Evolutionary conservation across 768 basidiomycete genomes (phyloP), one percentile per base, ranked within the genome.

Genomic region (Harrya chromipes): DNA sequence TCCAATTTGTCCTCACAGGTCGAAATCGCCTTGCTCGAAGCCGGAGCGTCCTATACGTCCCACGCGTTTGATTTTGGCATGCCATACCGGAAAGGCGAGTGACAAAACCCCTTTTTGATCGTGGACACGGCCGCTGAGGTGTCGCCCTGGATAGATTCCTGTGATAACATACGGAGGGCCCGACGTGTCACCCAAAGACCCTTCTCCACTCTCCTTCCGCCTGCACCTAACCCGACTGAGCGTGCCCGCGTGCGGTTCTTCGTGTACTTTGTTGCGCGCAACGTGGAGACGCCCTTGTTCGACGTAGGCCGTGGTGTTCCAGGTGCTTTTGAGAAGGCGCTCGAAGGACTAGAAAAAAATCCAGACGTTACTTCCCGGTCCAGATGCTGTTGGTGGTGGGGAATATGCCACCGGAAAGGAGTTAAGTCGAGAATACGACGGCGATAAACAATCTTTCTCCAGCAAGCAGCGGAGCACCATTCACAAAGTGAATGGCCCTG

Each of bases 191-290:
- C 74, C 81, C 0, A 76, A 79, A 46, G 61, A 73, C 4, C 84
- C 85, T 0, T 82, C 82, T 4, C 72, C 79, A 0, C 76, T 77
- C 70, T 84, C 43, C 74, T 82, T 9, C 84, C 84, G 2, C 55
- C 56, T 1, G 20, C 9, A 1, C 62, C 68, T 3, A 76, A 82
- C 58, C 79, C 81, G 4, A 71, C 81, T 26, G 55, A 55, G 4
- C 78, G 82, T 27, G 84, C 85, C 16, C 72, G 75, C 48, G 78
- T 71, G 7, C 79, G 83, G 14, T 78, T 84, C 67, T 82, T 85
- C 68, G 76, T 82, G 60, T 79, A 85, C 49, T 66, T 71, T 5
- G 72, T 79, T 17, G 65, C 70, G 1, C 75, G 66, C 49, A 72
- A 73, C 36, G 62, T 82, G 49, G 51, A 65, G n/a, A 62, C 72